These are phyloP conservation scores for Myxozyma nipponensis DNA, from an alignment of 805 yeast species.

Conservation along the genomic window DNA sequence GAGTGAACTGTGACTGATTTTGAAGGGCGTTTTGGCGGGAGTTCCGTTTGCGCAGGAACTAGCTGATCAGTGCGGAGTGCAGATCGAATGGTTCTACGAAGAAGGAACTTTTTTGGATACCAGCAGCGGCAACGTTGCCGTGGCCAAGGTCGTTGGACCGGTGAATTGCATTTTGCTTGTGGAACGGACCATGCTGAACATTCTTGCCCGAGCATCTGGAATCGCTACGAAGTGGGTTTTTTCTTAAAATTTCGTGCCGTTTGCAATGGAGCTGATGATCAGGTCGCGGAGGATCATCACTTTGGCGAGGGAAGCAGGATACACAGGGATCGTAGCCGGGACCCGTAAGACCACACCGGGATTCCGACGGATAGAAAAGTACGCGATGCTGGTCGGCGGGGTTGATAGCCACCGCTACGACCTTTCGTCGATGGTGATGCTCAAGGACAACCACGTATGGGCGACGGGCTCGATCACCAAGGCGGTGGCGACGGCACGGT, in stretches of 20 bases:
- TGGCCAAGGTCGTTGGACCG: slow-evolving; percentile 76
- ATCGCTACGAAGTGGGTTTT: slow-evolving; percentile 61
- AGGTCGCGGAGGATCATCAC: slow-evolving; percentile 50
- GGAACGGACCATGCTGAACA: slow-evolving; percentile 80
- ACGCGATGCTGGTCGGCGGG: slow-evolving; percentile 94
- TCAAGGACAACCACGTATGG: slow-evolving; percentile 91
- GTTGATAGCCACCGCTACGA: slow-evolving; percentile 91
- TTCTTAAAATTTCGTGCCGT: background rate
- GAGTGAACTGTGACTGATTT: background rate
- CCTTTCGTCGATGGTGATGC: slow-evolving; percentile 90
- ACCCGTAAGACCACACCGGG: slow-evolving; percentile 98
- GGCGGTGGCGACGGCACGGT: slow-evolving; percentile 73
- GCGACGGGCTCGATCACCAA: slow-evolving; percentile 86
- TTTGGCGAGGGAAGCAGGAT: slow-evolving; percentile 65
- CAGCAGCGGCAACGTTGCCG: slow-evolving; percentile 55
- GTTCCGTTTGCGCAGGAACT: slow-evolving; percentile 88
- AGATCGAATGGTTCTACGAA: slow-evolving; percentile 64
- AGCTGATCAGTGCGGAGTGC: slow-evolving; percentile 65
- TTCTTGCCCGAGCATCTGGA: slow-evolving; percentile 80
- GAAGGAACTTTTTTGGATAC: slow-evolving; percentile 66
- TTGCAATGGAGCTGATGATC: background rate
- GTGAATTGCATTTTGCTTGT: slow-evolving; percentile 75
- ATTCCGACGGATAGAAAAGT: slow-evolving; percentile 78
- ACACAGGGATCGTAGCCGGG: slow-evolving; percentile 84
- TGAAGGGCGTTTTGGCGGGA: slow-evolving; percentile 70